Conservation (phyloP, 345 rosid species). For the Melastoma malabathricum region DNA sequence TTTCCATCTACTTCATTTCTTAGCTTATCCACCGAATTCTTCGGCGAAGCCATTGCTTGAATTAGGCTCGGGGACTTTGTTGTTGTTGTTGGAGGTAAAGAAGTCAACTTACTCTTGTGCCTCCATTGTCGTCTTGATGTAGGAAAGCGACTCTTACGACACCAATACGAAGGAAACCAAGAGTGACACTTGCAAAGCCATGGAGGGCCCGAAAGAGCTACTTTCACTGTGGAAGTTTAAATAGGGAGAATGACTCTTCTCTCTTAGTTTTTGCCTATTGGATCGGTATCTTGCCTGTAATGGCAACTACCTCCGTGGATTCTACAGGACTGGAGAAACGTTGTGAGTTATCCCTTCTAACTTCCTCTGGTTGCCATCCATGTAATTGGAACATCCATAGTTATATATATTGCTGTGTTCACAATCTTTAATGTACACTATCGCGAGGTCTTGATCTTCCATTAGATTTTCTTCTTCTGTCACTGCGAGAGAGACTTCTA, state of each 20-base stretch:
- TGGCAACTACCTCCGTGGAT: conserved; percentile 33
- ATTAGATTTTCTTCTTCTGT: too few relatives aligned
- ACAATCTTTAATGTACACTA: too few relatives aligned
- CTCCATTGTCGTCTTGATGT: conserved; percentile 33
- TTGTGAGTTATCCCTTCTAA: conserved; percentile 34
- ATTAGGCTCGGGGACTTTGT: conserved; percentile 21
- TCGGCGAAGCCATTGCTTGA: conserved; percentile 16
- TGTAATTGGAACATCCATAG: too few relatives aligned
- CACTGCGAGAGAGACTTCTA: too few relatives aligned
- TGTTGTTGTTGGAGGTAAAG: conserved; percentile 39
- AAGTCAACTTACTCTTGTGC: conserved; percentile 22
- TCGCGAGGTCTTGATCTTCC: too few relatives aligned
- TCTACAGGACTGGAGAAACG: conserved; percentile 51
- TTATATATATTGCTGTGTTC: too few relatives aligned
- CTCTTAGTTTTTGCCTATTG: conserved; percentile 32
- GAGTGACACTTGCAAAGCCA: conserved; percentile 27
- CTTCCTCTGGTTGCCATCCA: too few relatives aligned
- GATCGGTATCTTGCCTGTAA: conserved; percentile 20
- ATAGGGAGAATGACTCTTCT: conserved; percentile 26
- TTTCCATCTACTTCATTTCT: conserved; percentile 46
- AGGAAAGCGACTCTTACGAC: conserved; percentile 53
- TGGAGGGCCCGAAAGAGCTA: conserved; percentile 31
- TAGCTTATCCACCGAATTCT: conserved; percentile 16
- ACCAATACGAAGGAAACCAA: conserved; percentile 29
- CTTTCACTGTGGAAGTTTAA: conserved; percentile 18